Conservation (phyloP, 176 grass and related monocot species). For the Avena eriantha region DNA sequence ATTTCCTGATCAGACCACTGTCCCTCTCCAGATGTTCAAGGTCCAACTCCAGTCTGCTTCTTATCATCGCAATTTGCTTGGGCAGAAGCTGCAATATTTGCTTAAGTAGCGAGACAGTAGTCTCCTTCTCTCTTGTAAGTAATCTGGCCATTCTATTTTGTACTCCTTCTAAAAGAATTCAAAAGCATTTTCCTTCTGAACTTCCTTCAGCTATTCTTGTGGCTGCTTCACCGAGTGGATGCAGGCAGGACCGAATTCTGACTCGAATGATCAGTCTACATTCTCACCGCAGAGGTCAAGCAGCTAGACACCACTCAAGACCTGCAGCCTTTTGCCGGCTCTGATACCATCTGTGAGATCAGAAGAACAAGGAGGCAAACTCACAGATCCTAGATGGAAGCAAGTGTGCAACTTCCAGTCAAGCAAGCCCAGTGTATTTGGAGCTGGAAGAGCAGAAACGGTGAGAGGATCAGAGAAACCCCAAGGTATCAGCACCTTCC, state of each 20-base stretch:
- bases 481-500: background rate
- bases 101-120: background rate
- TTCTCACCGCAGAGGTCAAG: conserved; percentile 33
- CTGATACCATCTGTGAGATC: conserved; percentile 16
- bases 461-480: background rate
- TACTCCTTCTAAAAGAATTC: conserved; percentile 10
- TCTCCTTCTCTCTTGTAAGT: conserved; percentile 21
- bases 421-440: conserved; percentile 8
- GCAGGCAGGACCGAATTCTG: conserved; percentile 14
- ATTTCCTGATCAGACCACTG: no score
- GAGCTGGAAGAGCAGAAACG: conserved; percentile 29
- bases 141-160: conserved; percentile 5
- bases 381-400: conserved; percentile 36
- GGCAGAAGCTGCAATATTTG: background rate
- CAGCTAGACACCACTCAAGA: background rate
- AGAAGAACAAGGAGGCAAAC: conserved; percentile 33
- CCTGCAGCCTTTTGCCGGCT: conserved; percentile 8
- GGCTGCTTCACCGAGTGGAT: conserved; percentile 15
- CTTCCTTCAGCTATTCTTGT: conserved; percentile 18
- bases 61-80: background rate
- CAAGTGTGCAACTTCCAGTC: background rate
- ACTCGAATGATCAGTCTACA: background rate
- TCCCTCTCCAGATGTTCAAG: no score
- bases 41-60: no score
- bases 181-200: conserved; percentile 13